Conservation (phyloP, 2,329 filamentous ascomycete genomes). For the Penicillium expansum region DNA sequence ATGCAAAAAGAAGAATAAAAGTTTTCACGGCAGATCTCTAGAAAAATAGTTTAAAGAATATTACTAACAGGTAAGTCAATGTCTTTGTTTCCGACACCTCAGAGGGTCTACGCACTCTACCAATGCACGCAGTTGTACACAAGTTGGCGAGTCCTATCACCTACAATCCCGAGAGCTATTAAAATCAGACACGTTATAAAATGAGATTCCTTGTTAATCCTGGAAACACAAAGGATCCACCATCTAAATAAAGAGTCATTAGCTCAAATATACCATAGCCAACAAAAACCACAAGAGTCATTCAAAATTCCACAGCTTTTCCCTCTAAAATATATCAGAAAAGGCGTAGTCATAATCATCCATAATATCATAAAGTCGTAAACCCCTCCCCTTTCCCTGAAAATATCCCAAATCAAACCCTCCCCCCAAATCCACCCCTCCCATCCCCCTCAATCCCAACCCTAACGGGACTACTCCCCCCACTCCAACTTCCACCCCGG, state of each 20-base stretch:
- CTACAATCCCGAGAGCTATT: not conserved
- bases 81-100: not conserved
- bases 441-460: constrained; percentile 18
- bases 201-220: constrained; percentile 11
- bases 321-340: constrained; percentile 14
- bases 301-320: not conserved
- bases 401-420: not conserved
- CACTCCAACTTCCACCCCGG: constrained; percentile 51
- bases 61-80: not conserved
- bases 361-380: constrained; percentile 24
- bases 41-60: not conserved
- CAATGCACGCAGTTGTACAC: not conserved
- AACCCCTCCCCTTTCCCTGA: not conserved
- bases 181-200: not conserved
- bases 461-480: constrained; percentile 53
- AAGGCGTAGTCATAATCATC: constrained; percentile 23
- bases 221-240: constrained; percentile 8
- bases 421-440: not conserved
- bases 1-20: not conserved
- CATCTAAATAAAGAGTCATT: constrained; percentile 9
- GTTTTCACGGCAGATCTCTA: not conserved
- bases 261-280: not conserved
- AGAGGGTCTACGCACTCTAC: not conserved
- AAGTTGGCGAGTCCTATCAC: not conserved
- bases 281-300: not conserved